Percentiles rank a stretch among this genome's conserved stretches.
Conservation (phyloP, 108 stramenopile species). For the Pseudonitzschia multiseries region DNA sequence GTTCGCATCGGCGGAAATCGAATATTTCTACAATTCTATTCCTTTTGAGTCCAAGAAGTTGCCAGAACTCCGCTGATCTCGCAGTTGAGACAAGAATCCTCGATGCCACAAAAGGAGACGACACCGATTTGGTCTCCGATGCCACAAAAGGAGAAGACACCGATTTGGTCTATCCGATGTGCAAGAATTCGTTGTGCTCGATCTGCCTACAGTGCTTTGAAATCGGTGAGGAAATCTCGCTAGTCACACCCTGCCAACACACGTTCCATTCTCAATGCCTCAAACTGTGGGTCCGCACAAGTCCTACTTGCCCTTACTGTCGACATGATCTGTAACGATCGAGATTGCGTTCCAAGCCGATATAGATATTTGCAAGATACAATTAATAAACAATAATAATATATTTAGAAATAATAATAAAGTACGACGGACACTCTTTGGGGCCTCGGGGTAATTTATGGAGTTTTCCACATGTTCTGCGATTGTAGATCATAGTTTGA, state of each 20-base stretch:
- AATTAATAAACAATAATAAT: too few species aligned
- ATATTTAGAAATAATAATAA: too few species aligned
- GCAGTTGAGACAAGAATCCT: not conserved
- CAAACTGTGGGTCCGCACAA: conserved; percentile 24
- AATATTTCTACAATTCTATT: not conserved
- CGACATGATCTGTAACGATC: conserved; percentile 24
- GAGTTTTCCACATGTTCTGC: conserved; percentile 19
- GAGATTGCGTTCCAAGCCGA: not conserved
- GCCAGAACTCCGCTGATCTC: not conserved
- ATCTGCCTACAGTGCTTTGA: conserved; percentile 30
- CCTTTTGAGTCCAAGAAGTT: not conserved
- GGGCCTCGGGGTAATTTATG: conserved; percentile 22
- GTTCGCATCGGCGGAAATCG: not conserved
- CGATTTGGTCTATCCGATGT: not conserved
- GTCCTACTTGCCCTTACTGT: conserved; percentile 31
- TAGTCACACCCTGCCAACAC: conserved; percentile 17
- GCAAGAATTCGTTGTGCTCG: conserved; percentile 12
- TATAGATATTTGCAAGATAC: too few species aligned
- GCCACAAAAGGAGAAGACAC: conserved; percentile 10
- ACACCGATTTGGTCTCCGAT: not conserved
- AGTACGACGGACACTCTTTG: too few species aligned
- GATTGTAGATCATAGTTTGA: not conserved
- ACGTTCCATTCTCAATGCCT: conserved; percentile 31
- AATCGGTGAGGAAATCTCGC: conserved; percentile 19
- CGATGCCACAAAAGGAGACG: not conserved